Base-by-base conservation (phyloP, 2,329 filamentous ascomycete genomes). In the Tolypocladium album region DNA sequence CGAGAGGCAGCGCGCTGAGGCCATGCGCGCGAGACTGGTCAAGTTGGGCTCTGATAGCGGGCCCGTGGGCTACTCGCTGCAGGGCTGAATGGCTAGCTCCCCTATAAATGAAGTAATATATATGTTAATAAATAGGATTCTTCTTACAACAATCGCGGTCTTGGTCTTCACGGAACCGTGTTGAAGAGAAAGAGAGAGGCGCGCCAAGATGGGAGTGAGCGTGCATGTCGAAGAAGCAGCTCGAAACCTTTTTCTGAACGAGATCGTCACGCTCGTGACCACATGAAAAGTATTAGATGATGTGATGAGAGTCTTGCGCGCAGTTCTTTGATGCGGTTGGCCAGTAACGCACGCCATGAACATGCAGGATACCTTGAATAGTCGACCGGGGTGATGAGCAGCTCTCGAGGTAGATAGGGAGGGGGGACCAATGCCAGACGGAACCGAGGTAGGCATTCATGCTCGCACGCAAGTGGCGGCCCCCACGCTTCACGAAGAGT, bases 1-100 rank as follows among this genome's bases (percentile, higher is more conserved):
- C 55, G 71, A 75, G 64, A 78, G 75, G 63, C 67, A 66, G 66
- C 75, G 79, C 64, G 87, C 88, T 1, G 80, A 84, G 70, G 80
- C 67, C 31, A 90, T 90, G 88, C 81, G 86, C 62, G 75, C 76
- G 61, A 78, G 82, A 57, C 72, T 90, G 61, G 77, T 89, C 45
- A 78, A 78, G 63, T 74, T 90, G 78, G 88, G 87, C 17, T 75
- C 72, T 60, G 80, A 79, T 66, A 82, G 78, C 67, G 82, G 80
- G 27, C 78, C 86, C 64, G 83, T 89, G 40, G 87, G 86, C 22
- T 91, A 79, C 68, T 87, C 84, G 27, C 76, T 85, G 61, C 71
- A 79, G 62, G 85, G 81, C 22, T 85, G 69, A 75, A 9, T 11
- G 9, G 36, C 36, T 11, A 38, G 11, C 2, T 38, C 9, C 36